Base-by-base conservation (phyloP, 1,284 basidiomycete species). In the Moesziomyces parantarcticus region DNA sequence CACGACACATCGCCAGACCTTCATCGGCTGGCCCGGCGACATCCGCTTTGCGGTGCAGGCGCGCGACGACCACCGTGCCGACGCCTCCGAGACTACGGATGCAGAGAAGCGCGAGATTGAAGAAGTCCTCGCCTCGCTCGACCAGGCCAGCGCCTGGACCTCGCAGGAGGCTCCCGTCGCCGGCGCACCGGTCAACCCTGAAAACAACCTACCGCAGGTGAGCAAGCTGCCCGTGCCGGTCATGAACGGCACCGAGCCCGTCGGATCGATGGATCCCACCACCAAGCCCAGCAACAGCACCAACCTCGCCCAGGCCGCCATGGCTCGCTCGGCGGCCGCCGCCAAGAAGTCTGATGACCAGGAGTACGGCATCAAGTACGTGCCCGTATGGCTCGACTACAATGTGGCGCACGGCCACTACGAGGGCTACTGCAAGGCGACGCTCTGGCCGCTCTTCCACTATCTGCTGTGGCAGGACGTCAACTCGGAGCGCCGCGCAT, bases 381-480 rank as follows among this genome's bases (percentile, higher is more conserved):
- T 94, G 16, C 94, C 95, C 13, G 92, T 97, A 20, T 97, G 94
- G 92, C 87, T 97, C 25, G 92, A 94, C 72, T 92, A 94, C 82
- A 90, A 91, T 84, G 89, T 93, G 42, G 93, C 92, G 25, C 93
- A 94, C 83, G 92, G 92, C 0, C 94, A 97, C 84, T 97, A 97
- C 75, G 84, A 86, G 78, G 95, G 94, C 0, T 98, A 97, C 86
- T 98, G 95, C 89, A 99, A 99, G 85, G 91, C 92, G 78, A 97
- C 91, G 39, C 89, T 99, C 51, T 99, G 96, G 96, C 97, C 96
- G 0, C 87, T 98, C 26, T 97, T 99, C 88, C 97, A 99, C 86
- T 99, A 99, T 84, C 89, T 99, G 60, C 90, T 97, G 58, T 97
- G 94, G 94, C 93, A 97, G 84, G 95, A 97, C 83, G 93, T 86